phyloP scores from a whole-genome alignment of 495 filamentous ascomycete genomes.

The Aspergillus incahuasiensis region DNA sequence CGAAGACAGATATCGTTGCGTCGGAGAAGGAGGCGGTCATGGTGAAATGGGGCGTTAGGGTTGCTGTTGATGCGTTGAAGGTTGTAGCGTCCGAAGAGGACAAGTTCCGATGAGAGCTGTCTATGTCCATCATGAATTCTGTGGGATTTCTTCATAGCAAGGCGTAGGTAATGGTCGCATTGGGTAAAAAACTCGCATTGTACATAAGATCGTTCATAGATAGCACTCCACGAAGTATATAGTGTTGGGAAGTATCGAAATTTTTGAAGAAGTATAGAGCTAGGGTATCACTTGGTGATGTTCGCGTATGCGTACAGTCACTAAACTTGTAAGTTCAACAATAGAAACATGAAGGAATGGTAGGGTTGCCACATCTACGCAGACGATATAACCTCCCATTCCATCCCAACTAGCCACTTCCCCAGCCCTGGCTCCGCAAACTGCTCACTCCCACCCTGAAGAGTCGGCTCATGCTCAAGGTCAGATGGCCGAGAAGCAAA shows the following conservation, averaged over 20 bases:
- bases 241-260: too few species aligned
- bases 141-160: not conserved
- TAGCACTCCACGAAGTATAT: not conserved
- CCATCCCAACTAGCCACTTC: constrained; percentile 38
- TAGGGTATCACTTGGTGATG: constrained; percentile 9
- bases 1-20: constrained; percentile 67
- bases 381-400: constrained; percentile 34
- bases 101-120: not conserved
- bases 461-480: not conserved
- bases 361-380: not conserved
- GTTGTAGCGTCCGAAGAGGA: constrained; percentile 34
- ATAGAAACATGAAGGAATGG: not conserved
- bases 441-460: not conserved
- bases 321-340: not conserved
- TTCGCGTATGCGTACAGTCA: not conserved
- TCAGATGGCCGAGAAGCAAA: not conserved
- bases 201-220: not conserved
- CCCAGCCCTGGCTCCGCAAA: constrained; percentile 1
- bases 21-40: constrained; percentile 51
- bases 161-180: not conserved
- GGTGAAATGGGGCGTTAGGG: constrained; percentile 67
- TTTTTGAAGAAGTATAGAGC: not conserved
- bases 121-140: not conserved
- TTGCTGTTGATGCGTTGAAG: constrained; percentile 56
- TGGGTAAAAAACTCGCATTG: not conserved